Evolutionary conservation across 192 early-diverging fungal species (phyloP).

Genomic region (Piromyces finnis): DNA sequence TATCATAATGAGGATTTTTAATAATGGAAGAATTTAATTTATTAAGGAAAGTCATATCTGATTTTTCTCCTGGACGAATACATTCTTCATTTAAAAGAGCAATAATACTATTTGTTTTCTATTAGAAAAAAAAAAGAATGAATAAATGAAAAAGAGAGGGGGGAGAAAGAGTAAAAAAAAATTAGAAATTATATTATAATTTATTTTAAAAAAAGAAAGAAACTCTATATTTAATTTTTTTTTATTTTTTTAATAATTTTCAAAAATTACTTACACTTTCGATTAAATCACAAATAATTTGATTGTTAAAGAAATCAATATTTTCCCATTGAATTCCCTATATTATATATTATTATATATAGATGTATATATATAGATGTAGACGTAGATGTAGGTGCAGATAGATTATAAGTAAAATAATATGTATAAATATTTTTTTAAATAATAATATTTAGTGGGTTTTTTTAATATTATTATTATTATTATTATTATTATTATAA

Average conservation of each 20-base stretch:
- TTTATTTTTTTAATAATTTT: slow-evolving; percentile 20
- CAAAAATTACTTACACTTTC: slow-evolving; percentile 30
- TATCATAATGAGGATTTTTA: neutral
- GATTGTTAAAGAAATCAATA: slow-evolving; percentile 99
- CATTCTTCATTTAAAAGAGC: neutral
- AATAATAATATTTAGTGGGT: no score
- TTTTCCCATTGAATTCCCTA: slow-evolving; percentile 98
- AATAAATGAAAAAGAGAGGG: no score
- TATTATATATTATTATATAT: no score
- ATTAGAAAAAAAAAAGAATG: neutral
- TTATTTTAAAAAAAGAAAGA: no score
- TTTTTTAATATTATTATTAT: no score
- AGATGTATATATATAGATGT: no score
- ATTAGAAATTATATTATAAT: no score
- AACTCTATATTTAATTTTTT: slow-evolving; percentile 12
- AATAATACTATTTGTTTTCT: neutral
- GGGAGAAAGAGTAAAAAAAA: no score
- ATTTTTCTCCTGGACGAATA: neutral
- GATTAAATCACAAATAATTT: slow-evolving; percentile 93
- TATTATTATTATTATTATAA: no score
- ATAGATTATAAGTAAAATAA: no score
- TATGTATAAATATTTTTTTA: no score
- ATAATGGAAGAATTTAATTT: neutral
- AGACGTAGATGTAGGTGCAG: no score
- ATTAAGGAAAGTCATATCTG: neutral